A percentile compares a stretch with the other conserved stretches of the same genome.
phyloP scores from a whole-genome alignment of 352 stramenopile species.

The Phytophthora uliginosa region DNA sequence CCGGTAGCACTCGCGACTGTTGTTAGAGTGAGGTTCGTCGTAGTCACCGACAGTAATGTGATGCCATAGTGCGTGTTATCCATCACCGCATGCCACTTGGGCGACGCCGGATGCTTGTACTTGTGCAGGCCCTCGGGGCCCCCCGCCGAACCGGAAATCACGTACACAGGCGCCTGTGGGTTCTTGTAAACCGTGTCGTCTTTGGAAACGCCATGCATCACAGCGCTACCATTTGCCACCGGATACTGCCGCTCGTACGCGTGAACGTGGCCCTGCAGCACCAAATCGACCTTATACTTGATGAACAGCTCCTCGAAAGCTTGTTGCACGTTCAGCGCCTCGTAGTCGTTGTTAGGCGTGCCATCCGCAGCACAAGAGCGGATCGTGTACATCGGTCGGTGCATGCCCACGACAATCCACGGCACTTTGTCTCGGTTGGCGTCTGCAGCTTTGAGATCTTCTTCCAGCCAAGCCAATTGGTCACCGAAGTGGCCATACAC shows the following conservation, averaged over 20 bases:
- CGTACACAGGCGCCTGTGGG: conserved; percentile 59
- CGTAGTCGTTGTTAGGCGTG: conserved; percentile 17
- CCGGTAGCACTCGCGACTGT: conserved; percentile 30
- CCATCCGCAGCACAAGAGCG: conserved; percentile 34
- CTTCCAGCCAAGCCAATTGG: conserved; percentile 63
- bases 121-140: conserved; percentile 41
- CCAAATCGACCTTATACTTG: conserved; percentile 68
- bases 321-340: conserved; percentile 44
- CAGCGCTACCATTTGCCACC: conserved; percentile 31
- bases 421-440: conserved; percentile 51
- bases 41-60: conserved; percentile 33
- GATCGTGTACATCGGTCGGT: conserved; percentile 60
- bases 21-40: conserved; percentile 37
- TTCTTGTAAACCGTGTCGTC: conserved; percentile 47
- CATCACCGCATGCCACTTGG: conserved; percentile 41
- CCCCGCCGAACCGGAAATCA: conserved; percentile 52
- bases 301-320: conserved; percentile 68
- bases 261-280: conserved; percentile 60
- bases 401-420: conserved; percentile 67
- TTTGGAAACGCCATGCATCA: conserved; percentile 51
- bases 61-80: conserved; percentile 44
- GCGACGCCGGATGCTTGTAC: conserved; percentile 12
- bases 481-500: conserved; percentile 45
- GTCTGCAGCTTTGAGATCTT: conserved; percentile 53
- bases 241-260: conserved; percentile 60